These are phyloP conservation scores for Suillus americanus DNA, from an alignment of 768 basidiomycete species.

Conservation along the genomic window DNA sequence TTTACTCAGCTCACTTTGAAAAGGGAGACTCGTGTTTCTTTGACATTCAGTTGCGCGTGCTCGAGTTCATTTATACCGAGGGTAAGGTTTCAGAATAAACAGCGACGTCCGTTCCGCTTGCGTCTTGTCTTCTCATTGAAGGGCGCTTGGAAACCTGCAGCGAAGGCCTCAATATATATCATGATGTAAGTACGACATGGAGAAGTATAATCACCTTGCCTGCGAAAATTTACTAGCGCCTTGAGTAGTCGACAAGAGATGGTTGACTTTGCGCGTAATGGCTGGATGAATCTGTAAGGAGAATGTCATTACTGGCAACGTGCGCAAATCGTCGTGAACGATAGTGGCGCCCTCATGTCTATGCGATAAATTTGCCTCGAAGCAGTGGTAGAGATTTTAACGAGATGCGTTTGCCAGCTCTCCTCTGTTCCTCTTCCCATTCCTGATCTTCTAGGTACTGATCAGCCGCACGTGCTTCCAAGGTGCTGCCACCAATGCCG, in stretches of 20 bases:
- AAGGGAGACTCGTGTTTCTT: neutral
- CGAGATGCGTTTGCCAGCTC: slow-evolving; percentile 21
- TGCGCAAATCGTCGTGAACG: neutral
- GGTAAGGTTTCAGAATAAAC: neutral
- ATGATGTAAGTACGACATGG: neutral
- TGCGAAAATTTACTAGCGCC: neutral
- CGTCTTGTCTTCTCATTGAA: neutral
- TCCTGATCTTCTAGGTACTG: slow-evolving; percentile 67
- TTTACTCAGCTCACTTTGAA: neutral
- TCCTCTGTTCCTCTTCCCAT: slow-evolving; percentile 53
- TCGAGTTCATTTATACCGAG: neutral
- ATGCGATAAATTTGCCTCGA: neutral
- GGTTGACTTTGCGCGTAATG: neutral
- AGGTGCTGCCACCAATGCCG: slow-evolving; percentile 13
- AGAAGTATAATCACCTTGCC: neutral
- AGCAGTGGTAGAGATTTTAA: neutral
- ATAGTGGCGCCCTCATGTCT: neutral
- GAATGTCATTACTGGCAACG: neutral
- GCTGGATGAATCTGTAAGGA: neutral
- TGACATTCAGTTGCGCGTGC: neutral
- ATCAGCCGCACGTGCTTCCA: slow-evolving; percentile 55
- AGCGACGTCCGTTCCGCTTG: neutral
- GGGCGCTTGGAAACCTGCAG: neutral
- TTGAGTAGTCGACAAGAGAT: neutral
- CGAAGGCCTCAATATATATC: neutral